A percentile compares a stretch with the other conserved stretches of the same genome.
Conservation (phyloP, 2,329 filamentous ascomycete species). For the Colletotrichum destructivum region DNA sequence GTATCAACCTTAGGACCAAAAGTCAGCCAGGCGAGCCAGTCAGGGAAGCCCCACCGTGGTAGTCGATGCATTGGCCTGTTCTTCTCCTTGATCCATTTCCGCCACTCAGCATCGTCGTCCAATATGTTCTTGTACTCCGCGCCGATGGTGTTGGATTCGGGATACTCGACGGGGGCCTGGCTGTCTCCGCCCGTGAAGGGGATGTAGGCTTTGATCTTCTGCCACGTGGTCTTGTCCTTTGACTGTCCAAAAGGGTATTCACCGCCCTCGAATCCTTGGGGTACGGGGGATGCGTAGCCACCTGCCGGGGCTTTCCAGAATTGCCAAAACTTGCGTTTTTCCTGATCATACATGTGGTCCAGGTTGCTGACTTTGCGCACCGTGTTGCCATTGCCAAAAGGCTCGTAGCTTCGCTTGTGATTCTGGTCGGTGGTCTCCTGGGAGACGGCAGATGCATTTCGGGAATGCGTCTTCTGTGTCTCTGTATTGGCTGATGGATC, state of each 20-base stretch:
- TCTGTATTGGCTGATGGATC: conserved; percentile 49
- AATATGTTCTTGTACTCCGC: conserved; percentile 61
- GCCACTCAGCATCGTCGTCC: conserved; percentile 80
- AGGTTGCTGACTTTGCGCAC: conserved; percentile 65
- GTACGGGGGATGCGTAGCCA: conserved; percentile 73
- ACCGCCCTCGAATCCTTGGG: conserved; percentile 66
- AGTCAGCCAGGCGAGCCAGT: conserved; percentile 85
- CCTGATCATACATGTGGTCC: conserved; percentile 64
- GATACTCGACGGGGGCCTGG: conserved; percentile 67
- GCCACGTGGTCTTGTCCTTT: conserved; percentile 64
- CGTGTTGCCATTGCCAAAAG: conserved; percentile 62
- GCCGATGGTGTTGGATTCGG: conserved; percentile 74
- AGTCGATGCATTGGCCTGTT: conserved; percentile 89
- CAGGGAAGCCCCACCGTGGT: conserved; percentile 69
- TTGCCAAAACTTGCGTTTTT: conserved; percentile 69
- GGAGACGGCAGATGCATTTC: conserved; percentile 56
- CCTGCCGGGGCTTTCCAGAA: conserved; percentile 77
- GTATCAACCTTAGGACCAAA: conserved; percentile 92
- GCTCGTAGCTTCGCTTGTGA: conserved; percentile 50
- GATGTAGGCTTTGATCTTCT: conserved; percentile 64
- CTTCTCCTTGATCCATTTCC: conserved; percentile 83
- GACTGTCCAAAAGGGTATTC: conserved; percentile 58
- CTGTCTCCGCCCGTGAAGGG: conserved; percentile 63
- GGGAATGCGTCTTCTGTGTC: conserved; percentile 53
- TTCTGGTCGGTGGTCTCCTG: conserved; percentile 56